Percentiles rank a stretch among this genome's conserved stretches.
Evolutionary conservation across 1,284 basidiomycete species (phyloP).

Genomic region (Sphaerobolus stellatus): DNA sequence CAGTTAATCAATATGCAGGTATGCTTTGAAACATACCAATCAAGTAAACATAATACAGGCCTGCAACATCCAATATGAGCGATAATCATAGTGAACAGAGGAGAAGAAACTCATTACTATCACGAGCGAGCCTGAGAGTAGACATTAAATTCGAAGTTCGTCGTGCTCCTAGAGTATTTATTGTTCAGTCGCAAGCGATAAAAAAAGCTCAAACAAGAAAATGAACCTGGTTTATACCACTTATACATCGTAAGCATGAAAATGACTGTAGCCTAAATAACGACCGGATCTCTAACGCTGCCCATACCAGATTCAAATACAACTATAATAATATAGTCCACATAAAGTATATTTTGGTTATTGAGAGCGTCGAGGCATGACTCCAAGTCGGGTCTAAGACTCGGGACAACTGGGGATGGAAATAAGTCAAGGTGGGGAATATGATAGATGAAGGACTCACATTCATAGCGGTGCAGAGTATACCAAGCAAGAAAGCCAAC

Average conservation of each 20-base stretch:
- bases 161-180: neutral
- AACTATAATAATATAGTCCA: constrained; percentile 6
- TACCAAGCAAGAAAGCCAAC: neutral
- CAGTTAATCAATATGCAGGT: no score
- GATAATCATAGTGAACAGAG: no score
- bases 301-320: constrained; percentile 1
- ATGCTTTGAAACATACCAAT: no score
- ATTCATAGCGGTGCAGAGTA: neutral
- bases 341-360: neutral
- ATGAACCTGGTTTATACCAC: neutral
- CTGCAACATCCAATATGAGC: no score
- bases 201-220: neutral
- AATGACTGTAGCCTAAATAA: neutral
- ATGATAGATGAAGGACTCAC: no score
- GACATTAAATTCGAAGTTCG: neutral
- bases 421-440: no score
- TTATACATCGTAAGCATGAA: constrained; percentile 5
- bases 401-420: no score
- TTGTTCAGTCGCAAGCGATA: neutral
- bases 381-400: neutral
- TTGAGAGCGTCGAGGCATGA: neutral
- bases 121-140: neutral
- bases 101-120: no score
- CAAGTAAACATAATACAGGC: no score
- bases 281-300: neutral